Conservation (phyloP, 345 rosid genomes). For the Syzygium jambos region DNA sequence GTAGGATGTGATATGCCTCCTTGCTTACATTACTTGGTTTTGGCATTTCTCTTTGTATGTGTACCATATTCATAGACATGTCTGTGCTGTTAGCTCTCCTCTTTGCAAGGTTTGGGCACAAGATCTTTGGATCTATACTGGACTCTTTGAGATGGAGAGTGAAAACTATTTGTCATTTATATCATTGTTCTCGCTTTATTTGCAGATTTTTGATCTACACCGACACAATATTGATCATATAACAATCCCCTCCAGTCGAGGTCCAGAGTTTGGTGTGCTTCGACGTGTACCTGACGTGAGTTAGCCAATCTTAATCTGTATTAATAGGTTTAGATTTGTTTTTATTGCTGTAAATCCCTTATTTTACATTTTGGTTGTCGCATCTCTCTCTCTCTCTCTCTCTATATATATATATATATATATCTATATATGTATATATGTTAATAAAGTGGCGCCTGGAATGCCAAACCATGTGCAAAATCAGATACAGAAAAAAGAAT, state of each 20-base stretch:
- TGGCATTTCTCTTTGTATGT: not conserved
- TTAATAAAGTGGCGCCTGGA: not conserved
- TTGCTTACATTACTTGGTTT: not conserved
- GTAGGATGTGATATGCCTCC: not conserved
- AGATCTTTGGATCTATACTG: not conserved
- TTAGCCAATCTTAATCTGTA: not conserved
- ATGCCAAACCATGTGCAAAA: not conserved
- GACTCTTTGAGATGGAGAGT: not conserved
- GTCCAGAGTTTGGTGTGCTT: conserved; percentile 76
- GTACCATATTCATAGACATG: not conserved
- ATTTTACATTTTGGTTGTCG: not conserved
- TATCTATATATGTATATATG: not conserved
- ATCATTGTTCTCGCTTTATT: not conserved
- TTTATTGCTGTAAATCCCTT: not conserved
- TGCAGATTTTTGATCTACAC: conserved; percentile 85
- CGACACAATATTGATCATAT: conserved; percentile 96
- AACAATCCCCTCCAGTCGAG: conserved; percentile 70
- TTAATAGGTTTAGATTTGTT: not conserved
- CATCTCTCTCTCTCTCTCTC: not conserved
- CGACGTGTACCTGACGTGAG: conserved; percentile 91
- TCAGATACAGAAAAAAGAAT: not conserved
- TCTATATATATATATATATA: not conserved
- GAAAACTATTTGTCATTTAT: not conserved
- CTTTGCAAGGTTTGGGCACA: not conserved
- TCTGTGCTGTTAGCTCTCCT: not conserved